These are phyloP conservation scores for Globisporangium paddicum DNA, from an alignment of 352 stramenopile genomes.

Conservation along the genomic window DNA sequence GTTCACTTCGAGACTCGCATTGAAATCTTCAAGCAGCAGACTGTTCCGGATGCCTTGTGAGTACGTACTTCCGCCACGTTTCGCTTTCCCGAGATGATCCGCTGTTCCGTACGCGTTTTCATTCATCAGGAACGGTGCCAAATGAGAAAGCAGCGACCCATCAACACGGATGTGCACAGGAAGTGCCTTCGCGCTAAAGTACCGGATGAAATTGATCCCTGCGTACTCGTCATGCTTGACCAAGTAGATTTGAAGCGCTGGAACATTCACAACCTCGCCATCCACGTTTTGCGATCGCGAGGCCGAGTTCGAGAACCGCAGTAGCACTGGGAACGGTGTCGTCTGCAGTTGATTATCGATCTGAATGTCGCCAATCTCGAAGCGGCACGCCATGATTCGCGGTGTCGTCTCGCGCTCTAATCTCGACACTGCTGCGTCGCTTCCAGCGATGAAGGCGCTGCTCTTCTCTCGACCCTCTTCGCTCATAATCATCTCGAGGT, in stretches of 20 bases:
- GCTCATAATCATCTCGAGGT: constrained; percentile 54
- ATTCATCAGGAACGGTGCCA: constrained; percentile 62
- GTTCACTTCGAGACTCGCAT: constrained; percentile 60
- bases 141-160: constrained; percentile 70
- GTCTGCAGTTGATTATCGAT: constrained; percentile 84
- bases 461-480: constrained; percentile 34
- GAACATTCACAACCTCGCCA: constrained; percentile 45
- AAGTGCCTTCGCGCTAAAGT: constrained; percentile 68
- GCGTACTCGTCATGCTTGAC: constrained; percentile 87
- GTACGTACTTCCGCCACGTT: constrained; percentile 11
- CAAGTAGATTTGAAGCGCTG: constrained; percentile 66
- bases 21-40: constrained; percentile 65
- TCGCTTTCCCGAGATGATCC: constrained; percentile 13
- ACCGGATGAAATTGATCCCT: constrained; percentile 83
- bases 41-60: constrained; percentile 37
- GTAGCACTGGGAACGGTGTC: constrained; percentile 78
- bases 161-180: constrained; percentile 81
- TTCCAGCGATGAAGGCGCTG: constrained; percentile 36
- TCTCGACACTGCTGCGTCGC: constrained; percentile 36
- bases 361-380: constrained; percentile 79
- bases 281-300: constrained; percentile 43
- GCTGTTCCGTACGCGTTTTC: constrained; percentile 34
- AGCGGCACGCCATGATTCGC: constrained; percentile 54
- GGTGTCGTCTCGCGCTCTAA: constrained; percentile 51
- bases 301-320: constrained; percentile 74